These are phyloP conservation scores for Kickxella alabastrina DNA, from an alignment of 192 early-diverging fungal genomes.

Conservation along the genomic window DNA sequence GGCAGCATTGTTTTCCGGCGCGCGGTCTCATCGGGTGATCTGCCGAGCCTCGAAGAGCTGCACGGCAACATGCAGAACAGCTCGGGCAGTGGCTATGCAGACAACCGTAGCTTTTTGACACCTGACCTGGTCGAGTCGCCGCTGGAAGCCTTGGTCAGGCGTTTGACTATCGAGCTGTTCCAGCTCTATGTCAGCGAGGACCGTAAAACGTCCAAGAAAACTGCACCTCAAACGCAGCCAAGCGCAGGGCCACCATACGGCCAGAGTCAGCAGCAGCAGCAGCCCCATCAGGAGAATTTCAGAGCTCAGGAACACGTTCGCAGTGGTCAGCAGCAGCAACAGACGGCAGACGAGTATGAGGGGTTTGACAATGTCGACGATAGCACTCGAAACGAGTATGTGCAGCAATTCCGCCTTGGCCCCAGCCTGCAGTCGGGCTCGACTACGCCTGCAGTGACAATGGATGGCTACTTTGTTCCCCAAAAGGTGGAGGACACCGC, in stretches of 20 bases:
- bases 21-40: constrained; percentile 49
- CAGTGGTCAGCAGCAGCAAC: neutral
- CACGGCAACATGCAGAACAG: constrained; percentile 1
- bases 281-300: neutral
- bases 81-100: neutral
- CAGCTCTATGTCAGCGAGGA: constrained; percentile 52
- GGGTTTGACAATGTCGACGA: constrained; percentile 7
- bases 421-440: constrained; percentile 45
- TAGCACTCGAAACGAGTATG: constrained; percentile 20
- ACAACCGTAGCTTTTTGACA: constrained; percentile 32
- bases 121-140: constrained; percentile 51
- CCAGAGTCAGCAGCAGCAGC: neutral
- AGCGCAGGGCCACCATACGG: neutral
- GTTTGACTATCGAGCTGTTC: constrained; percentile 51
- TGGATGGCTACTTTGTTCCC: constrained; percentile 53
- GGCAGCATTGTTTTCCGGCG: constrained; percentile 43
- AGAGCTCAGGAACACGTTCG: neutral
- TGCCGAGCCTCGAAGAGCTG: constrained; percentile 39
- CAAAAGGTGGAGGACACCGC: neutral
- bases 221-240: neutral
- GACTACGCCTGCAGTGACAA: constrained; percentile 45
- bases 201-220: constrained; percentile 18
- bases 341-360: constrained; percentile 7
- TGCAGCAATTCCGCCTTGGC: constrained; percentile 53
- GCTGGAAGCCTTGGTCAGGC: constrained; percentile 49